phyloP scores from a whole-genome alignment of 2,329 filamentous ascomycete genomes.

The Phoma sp. region DNA sequence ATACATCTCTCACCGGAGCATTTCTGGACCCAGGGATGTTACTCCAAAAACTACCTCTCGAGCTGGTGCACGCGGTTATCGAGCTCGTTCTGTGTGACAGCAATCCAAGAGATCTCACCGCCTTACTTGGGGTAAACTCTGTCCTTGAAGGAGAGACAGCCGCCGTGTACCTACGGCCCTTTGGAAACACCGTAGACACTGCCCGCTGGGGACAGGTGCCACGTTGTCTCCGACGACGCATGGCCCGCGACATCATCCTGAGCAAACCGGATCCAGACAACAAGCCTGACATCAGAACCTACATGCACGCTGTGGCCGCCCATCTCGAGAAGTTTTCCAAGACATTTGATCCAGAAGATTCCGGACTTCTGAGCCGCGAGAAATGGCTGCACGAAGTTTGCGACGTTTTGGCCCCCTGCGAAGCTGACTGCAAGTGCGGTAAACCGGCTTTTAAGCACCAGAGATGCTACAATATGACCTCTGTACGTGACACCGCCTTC shows the following conservation, averaged over 20 bases:
- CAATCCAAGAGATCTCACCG: background rate
- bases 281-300: background rate
- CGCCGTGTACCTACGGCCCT: background rate
- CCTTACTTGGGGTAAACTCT: background rate
- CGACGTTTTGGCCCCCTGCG: background rate
- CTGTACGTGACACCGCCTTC: background rate
- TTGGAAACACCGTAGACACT: background rate
- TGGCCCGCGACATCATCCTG: background rate
- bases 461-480: background rate
- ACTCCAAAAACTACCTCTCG: constrained; percentile 1
- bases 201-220: background rate
- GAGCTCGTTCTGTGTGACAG: background rate
- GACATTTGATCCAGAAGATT: background rate
- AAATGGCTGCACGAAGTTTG: background rate
- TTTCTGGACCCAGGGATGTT: background rate
- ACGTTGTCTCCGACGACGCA: background rate
- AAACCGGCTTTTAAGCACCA: constrained; percentile 3
- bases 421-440: constrained; percentile 1
- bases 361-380: background rate
- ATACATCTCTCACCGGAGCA: too few species aligned
- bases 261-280: background rate
- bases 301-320: constrained; percentile 2
- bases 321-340: background rate
- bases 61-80: background rate
- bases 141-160: background rate